These are phyloP conservation scores for Saccharomyces hybrid DNA, from an alignment of 1,139 yeast genomes.

Conservation along the genomic window DNA sequence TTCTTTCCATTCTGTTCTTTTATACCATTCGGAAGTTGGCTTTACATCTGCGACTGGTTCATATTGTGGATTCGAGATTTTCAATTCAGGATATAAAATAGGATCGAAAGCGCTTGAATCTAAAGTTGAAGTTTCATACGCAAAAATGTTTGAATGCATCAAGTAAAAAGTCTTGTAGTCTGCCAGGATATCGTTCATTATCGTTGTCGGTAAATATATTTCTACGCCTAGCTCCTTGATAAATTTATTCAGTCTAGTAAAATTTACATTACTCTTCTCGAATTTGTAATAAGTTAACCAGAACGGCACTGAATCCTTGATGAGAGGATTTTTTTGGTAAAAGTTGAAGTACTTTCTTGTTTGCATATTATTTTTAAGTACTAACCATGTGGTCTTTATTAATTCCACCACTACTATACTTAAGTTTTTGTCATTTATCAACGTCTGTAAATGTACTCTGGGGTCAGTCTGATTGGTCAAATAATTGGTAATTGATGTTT, in stretches of 20 bases:
- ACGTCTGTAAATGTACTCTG: slow-evolving; percentile 19
- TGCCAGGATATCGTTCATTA: slow-evolving; percentile 38
- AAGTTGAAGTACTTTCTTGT: slow-evolving; percentile 40
- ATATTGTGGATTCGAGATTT: slow-evolving; percentile 24
- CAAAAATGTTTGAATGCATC: slow-evolving; percentile 22
- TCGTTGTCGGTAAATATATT: slow-evolving; percentile 42
- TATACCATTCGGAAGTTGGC: slow-evolving; percentile 26
- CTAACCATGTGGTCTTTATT: slow-evolving; percentile 35
- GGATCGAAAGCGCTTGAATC: slow-evolving; percentile 14
- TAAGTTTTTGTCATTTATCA: slow-evolving; percentile 32
- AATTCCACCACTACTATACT: slow-evolving; percentile 35
- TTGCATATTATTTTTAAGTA: slow-evolving; percentile 28
- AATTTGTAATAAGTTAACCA: slow-evolving; percentile 53
- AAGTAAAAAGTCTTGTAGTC: slow-evolving; percentile 33
- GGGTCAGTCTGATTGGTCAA: slow-evolving; percentile 13
- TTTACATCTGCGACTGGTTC: slow-evolving; percentile 8
- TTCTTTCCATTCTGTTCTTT: slow-evolving; percentile 36
- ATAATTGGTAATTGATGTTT: slow-evolving; percentile 20
- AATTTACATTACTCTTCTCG: slow-evolving; percentile 40
- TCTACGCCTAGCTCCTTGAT: slow-evolving; percentile 38
- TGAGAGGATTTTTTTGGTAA: slow-evolving; percentile 35
- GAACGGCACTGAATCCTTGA: slow-evolving; percentile 40
- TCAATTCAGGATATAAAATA: slow-evolving; percentile 22
- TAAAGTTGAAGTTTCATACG: slow-evolving; percentile 8
- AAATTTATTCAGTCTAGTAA: slow-evolving; percentile 38